Evolutionary conservation across 2,329 filamentous ascomycete species (phyloP), one percentile per base, ranked within the genome.

Genomic region (Claviceps monticola): DNA sequence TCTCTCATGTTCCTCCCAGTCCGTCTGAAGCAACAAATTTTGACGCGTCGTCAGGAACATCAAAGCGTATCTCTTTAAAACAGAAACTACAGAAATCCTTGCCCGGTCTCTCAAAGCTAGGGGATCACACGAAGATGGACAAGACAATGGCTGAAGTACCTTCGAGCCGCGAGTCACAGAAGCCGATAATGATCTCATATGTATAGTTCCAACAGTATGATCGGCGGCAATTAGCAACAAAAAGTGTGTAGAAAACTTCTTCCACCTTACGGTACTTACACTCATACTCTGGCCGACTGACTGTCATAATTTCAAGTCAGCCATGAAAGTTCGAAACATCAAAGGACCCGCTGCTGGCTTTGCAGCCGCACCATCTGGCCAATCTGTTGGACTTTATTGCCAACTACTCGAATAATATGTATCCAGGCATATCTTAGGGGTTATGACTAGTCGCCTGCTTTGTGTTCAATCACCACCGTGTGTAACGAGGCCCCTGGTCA

Each of bases 21-120:
- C 45, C 37, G 19, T 16, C 38, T 48, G 16, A 21, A 5, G 50
- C 11, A 11, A 4, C 13, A 16, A 34, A 9, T n/a, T 14, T 34
- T 5, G 43, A 44, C 16, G 14, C 5, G 23, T n/a, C n/a, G 19
- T 44, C 36, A 43, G 36, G 16, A 26, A 50, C 34, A 38, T 29
- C 46, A 5, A 37, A 23, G 17, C 49, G 46, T 13, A 36, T 29
- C 37, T 49, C 46, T 5, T 17, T 54, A 6, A 51, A 39, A 49
- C 36, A 43, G 46, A 54, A 47, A 21, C 14, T 54, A 23, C 45
- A 48, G 19, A 37, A 54, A 16, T 54, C 53, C 7, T 41, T 52
- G n/a, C 52, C 50, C 19, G 46, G 46, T 9, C 42, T 51, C 17
- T 54, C 52, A 9, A 51, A 51, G 14, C 17, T 46, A 9, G 36